phyloP scores from a whole-genome alignment of 1,284 basidiomycete genomes.

The Cutaneotrichosporon dermatis region DNA sequence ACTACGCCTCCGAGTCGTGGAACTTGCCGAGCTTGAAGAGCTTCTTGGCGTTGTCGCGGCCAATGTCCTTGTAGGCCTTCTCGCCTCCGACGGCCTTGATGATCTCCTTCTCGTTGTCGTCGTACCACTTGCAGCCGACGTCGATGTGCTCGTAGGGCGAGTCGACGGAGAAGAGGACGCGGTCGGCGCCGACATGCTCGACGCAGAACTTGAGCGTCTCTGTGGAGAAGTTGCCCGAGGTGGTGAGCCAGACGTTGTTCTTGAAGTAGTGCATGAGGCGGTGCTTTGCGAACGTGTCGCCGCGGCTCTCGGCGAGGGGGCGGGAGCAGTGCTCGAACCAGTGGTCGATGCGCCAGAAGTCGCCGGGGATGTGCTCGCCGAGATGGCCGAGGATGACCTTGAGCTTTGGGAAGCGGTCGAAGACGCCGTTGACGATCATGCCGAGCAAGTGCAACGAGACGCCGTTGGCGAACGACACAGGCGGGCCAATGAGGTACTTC shows the following conservation, averaged over 20 bases:
- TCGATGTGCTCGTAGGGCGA: slow-evolving; percentile 45
- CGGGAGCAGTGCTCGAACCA: slow-evolving; percentile 38
- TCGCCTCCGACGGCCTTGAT: slow-evolving; percentile 17
- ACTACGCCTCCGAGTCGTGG: slow-evolving; percentile 16
- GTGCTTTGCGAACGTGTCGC: slow-evolving; percentile 33
- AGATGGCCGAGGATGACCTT: slow-evolving; percentile 45
- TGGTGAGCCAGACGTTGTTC: slow-evolving; percentile 24
- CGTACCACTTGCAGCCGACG: slow-evolving; percentile 40
- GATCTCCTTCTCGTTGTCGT: slow-evolving; percentile 15
- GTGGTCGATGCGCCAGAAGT: slow-evolving; percentile 44
- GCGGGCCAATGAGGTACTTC: slow-evolving; percentile 40
- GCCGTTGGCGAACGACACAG: slow-evolving; percentile 41
- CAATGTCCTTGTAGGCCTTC: slow-evolving; percentile 19
- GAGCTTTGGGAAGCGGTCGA: slow-evolving; percentile 46
- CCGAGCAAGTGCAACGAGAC: slow-evolving; percentile 41
- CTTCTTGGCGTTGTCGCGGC: slow-evolving; percentile 22
- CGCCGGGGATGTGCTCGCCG: slow-evolving; percentile 43
- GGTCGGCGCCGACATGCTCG: slow-evolving; percentile 34
- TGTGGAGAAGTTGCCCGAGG: slow-evolving; percentile 19
- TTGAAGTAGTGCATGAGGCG: slow-evolving; percentile 20
- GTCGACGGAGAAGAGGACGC: slow-evolving; percentile 44
- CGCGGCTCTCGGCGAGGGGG: slow-evolving; percentile 16
- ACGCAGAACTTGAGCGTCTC: slow-evolving; percentile 32
- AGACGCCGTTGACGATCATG: slow-evolving; percentile 45
- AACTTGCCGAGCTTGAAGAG: slow-evolving; percentile 23